Percentiles rank a stretch among this genome's conserved stretches.
phyloP scores from a whole-genome alignment of 2,329 filamentous ascomycete genomes.

The Immersiporthe knoxdaviesiana region DNA sequence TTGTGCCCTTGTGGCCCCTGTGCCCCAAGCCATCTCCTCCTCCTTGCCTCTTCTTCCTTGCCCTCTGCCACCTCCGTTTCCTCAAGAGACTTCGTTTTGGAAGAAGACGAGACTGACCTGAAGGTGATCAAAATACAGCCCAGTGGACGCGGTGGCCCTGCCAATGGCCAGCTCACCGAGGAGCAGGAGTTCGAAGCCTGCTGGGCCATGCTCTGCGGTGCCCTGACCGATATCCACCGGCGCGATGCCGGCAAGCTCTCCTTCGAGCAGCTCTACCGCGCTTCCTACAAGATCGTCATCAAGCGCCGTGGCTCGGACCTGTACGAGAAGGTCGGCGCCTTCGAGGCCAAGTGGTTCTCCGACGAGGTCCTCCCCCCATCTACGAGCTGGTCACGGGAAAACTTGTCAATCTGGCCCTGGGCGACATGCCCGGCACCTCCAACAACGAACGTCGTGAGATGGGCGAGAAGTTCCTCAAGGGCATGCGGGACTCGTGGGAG shows the following conservation, averaged over 20 bases:
- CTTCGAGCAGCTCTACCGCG: slow-evolving; percentile 94
- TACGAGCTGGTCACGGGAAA: slow-evolving; percentile 71
- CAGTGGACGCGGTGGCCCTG: slow-evolving; percentile 14
- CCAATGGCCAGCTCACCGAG: slow-evolving; percentile 44
- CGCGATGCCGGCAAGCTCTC: slow-evolving; percentile 89
- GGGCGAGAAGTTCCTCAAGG: slow-evolving; percentile 81
- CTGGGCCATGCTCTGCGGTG: slow-evolving; percentile 77
- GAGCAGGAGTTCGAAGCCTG: slow-evolving; percentile 81
- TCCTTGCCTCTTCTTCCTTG: not conserved
- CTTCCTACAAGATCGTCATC: slow-evolving; percentile 90
- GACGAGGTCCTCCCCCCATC: slow-evolving; percentile 74
- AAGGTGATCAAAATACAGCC: slow-evolving; percentile 36
- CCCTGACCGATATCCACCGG: slow-evolving; percentile 85
- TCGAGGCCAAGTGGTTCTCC: slow-evolving; percentile 82
- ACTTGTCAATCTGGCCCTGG: slow-evolving; percentile 63
- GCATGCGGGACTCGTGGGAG: slow-evolving; percentile 78
- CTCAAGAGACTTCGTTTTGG: not conserved
- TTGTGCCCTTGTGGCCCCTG: no score
- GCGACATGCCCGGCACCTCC: slow-evolving; percentile 61
- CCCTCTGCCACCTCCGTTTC: not conserved
- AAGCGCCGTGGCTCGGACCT: slow-evolving; percentile 82
- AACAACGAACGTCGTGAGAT: slow-evolving; percentile 77
- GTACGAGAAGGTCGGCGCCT: slow-evolving; percentile 77
- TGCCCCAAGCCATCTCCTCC: not conserved
- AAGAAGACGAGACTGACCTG: slow-evolving; percentile 26